Percentiles rank a stretch among this genome's conserved stretches.
Evolutionary conservation across 2,329 filamentous ascomycete species (phyloP).

Genomic region (Paraphoma chrysanthemicola): DNA sequence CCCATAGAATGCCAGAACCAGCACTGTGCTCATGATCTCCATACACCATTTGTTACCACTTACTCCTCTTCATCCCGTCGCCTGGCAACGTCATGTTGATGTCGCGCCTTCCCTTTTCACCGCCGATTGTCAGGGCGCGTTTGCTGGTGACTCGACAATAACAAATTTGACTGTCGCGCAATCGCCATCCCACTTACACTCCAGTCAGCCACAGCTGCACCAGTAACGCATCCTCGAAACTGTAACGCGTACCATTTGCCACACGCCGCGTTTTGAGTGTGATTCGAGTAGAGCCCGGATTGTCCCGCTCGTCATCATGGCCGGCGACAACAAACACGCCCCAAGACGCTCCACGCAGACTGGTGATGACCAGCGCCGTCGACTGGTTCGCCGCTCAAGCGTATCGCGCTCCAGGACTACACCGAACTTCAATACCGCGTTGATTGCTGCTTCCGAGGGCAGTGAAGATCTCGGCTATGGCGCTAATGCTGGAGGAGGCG

Average conservation of each 20-base stretch:
- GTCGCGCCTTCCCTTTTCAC: conserved; percentile 12
- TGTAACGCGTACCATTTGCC: background rate
- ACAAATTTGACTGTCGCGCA: conserved; percentile 6
- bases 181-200: background rate
- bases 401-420: conserved; percentile 22
- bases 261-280: background rate
- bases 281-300: background rate
- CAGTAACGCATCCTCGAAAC: background rate
- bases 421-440: conserved; percentile 13
- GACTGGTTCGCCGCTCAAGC: conserved; percentile 19
- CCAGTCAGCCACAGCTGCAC: no score
- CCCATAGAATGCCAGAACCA: background rate
- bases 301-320: conserved; percentile 5
- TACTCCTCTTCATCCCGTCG: conserved; percentile 1
- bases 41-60: background rate
- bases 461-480: background rate
- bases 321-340: conserved; percentile 3
- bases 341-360: conserved; percentile 9
- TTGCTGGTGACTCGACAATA: conserved; percentile 15
- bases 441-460: conserved; percentile 5
- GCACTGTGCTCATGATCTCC: background rate
- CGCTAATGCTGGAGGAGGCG: conserved; percentile 2
- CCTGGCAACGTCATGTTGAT: conserved; percentile 15
- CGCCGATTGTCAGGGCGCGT: conserved; percentile 14
- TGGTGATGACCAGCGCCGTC: conserved; percentile 25